A percentile compares a stretch with the other conserved stretches of the same genome.
These are phyloP conservation scores for Cochlearia excelsa DNA, from an alignment of 345 rosid species.

Conservation along the genomic window DNA sequence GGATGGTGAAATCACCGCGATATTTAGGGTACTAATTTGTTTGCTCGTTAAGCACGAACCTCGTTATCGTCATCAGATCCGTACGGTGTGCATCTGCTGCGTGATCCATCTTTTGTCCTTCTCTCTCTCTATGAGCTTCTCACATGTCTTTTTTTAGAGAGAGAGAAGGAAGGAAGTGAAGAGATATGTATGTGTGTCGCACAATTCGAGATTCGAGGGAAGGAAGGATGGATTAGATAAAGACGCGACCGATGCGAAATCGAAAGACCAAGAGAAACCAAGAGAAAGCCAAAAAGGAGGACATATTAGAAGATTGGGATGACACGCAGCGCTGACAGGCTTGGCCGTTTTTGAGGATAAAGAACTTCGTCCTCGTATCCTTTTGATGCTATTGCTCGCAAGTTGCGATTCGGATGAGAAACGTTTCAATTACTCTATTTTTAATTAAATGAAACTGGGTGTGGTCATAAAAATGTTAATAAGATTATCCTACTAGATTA, in stretches of 20 bases:
- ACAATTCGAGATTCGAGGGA: conserved; percentile 29
- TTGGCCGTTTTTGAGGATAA: conserved; percentile 51
- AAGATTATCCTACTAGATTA: too few relatives aligned
- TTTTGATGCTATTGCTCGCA: too few relatives aligned
- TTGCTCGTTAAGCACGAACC: conserved; percentile 83
- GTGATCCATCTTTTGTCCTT: conserved; percentile 66
- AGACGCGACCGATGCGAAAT: too few relatives aligned
- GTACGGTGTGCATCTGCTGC: conserved; percentile 81
- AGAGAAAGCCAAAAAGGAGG: too few relatives aligned
- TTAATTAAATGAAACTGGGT: too few relatives aligned
- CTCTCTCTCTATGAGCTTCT: neutral
- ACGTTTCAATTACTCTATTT: too few relatives aligned
- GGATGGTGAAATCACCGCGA: conserved; percentile 91
- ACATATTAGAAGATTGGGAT: conserved; percentile 4
- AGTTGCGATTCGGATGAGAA: too few relatives aligned
- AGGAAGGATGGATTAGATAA: too few relatives aligned
- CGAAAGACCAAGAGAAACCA: too few relatives aligned
- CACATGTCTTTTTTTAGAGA: neutral
- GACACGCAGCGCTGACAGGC: conserved; percentile 64
- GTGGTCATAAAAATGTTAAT: too few relatives aligned
- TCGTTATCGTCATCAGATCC: conserved; percentile 95
- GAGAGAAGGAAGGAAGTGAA: too few relatives aligned
- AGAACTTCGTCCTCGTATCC: conserved; percentile 31
- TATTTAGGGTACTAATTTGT: conserved; percentile 78
- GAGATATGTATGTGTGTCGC: conserved; percentile 22